Conservation (phyloP, 768 basidiomycete species). For the Epithele typhae region DNA sequence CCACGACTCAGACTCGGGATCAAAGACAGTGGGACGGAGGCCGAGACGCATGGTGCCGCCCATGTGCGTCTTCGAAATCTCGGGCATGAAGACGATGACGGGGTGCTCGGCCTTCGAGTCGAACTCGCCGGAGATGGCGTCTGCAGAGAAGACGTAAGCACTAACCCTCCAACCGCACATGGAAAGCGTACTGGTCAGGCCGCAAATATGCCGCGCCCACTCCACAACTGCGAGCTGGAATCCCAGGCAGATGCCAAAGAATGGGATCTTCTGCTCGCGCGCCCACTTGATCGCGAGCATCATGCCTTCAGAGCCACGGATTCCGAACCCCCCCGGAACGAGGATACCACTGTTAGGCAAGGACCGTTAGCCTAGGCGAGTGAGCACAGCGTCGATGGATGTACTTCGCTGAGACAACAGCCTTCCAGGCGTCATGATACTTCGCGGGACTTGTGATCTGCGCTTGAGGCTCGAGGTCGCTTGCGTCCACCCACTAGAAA, state of each 20-base stretch:
- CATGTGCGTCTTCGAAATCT: slow-evolving; percentile 96
- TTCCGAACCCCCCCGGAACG: slow-evolving; percentile 94
- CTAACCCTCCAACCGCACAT: no score
- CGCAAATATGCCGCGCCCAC: slow-evolving; percentile 84
- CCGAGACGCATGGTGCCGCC: slow-evolving; percentile 99
- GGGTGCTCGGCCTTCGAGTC: slow-evolving; percentile 55
- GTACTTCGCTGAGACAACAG: slow-evolving; percentile 85
- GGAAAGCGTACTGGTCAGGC: slow-evolving; percentile 47
- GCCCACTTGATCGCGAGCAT: slow-evolving; percentile 97
- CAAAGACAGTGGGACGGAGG: slow-evolving; percentile 91
- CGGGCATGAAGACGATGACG: slow-evolving; percentile 96
- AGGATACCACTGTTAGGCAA: slow-evolving; percentile 73
- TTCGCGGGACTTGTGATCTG: slow-evolving; percentile 77
- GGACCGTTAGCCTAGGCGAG: background rate
- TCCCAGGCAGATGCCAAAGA: slow-evolving; percentile 94
- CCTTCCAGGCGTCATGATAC: slow-evolving; percentile 95
- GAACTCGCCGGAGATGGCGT: slow-evolving; percentile 86
- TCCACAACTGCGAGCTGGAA: slow-evolving; percentile 97
- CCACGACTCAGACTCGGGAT: slow-evolving; percentile 62
- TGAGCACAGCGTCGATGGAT: slow-evolving; percentile 24
- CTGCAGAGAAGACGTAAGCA: slow-evolving; percentile 32
- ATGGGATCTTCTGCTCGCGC: slow-evolving; percentile 90
- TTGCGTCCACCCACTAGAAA: slow-evolving; percentile 91
- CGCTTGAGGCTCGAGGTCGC: slow-evolving; percentile 78
- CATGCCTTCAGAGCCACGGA: slow-evolving; percentile 95